Base-by-base conservation (phyloP, 2,329 filamentous ascomycete genomes). In the Sporothrix protearum region DNA sequence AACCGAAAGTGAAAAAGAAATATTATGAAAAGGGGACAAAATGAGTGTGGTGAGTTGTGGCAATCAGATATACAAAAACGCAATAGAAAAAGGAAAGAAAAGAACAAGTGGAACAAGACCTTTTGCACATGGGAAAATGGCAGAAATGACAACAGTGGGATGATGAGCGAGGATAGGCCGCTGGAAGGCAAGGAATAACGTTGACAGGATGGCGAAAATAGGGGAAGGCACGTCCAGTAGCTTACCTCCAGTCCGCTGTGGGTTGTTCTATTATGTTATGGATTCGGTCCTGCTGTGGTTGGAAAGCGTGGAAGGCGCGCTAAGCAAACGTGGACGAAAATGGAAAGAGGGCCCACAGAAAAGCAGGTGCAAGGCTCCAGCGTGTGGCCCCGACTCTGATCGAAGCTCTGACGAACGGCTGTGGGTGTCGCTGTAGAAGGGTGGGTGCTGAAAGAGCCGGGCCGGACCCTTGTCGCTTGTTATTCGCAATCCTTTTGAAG, bases 231-330 rank as follows among this genome's bases (percentile, higher is more conserved):
- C 47, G 33, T 28, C 53, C 42, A 63, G 73, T 69, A 71, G 73
- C 74, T 75, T 72, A 75, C 74, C 72, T 75, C 71, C 69, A 59
- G 68, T 59, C 33, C 70, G 57, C 59, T 67, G 39, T 59, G n/a
- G 57, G 45, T 68, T 64, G 30, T 64, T 22, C 53, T 70, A 53
- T 30, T 55, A 30, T 55, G 36, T 67, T 45, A 63, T 57, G 42
- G 12, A 47, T 68, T 63, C 45, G 19, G 33, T 19, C 16, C 28
- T 70, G n/a, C n/a, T 19, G 36, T 14, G 28, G 19, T 61, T n/a
- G 51, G 61, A 45, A n/a, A 10, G 25, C 57, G 55, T 45, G 47
- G 53, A 68, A 71, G 70, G 22, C 39, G 53, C 73, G 73, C 73
- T 73, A 73, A 53, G 42, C 73, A 36, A 71, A 72, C 66, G 22